phyloP scores from a whole-genome alignment of 2,329 filamentous ascomycete species.

The Chaetomiaceae sp. region DNA sequence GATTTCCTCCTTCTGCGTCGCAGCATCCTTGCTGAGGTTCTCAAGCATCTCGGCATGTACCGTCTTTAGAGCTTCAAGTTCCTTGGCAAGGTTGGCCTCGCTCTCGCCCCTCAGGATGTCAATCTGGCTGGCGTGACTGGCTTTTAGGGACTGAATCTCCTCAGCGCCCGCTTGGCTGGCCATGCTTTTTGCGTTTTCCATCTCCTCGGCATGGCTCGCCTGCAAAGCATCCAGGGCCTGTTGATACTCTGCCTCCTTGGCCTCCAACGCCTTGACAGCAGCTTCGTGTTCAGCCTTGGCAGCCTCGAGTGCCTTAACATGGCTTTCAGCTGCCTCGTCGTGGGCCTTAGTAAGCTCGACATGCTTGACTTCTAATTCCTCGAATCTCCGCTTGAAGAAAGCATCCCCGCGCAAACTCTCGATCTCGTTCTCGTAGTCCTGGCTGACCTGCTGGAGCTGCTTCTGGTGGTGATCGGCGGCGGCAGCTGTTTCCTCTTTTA shows the following conservation, averaged over 20 bases:
- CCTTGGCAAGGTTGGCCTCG: constrained; percentile 33
- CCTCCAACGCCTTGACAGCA: constrained; percentile 44
- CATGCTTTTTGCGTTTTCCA: constrained; percentile 52
- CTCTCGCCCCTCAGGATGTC: constrained; percentile 28
- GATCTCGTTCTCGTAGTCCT: constrained; percentile 62
- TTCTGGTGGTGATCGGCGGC: constrained; percentile 49
- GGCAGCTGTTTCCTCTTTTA: constrained; percentile 46
- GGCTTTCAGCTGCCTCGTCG: constrained; percentile 35
- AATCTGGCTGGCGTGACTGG: constrained; percentile 47
- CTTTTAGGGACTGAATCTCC: constrained; percentile 52
- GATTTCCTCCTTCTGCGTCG: constrained; percentile 37
- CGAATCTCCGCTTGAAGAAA: constrained; percentile 60
- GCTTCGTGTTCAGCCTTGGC: constrained; percentile 42
- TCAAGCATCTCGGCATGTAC: constrained; percentile 43
- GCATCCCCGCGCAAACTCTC: constrained; percentile 60
- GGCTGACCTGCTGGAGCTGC: constrained; percentile 54
- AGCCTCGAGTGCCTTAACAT: constrained; percentile 41
- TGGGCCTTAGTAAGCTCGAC: constrained; percentile 40
- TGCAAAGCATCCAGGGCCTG: constrained; percentile 52
- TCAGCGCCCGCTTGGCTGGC: constrained; percentile 46
- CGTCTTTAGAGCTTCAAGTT: constrained; percentile 38
- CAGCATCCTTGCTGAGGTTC: constrained; percentile 39
- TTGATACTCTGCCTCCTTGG: constrained; percentile 50
- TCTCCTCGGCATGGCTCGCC: constrained; percentile 54
- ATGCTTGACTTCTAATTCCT: constrained; percentile 56